phyloP scores from a whole-genome alignment of 1,284 basidiomycete species.

The Trametes polyzona region DNA sequence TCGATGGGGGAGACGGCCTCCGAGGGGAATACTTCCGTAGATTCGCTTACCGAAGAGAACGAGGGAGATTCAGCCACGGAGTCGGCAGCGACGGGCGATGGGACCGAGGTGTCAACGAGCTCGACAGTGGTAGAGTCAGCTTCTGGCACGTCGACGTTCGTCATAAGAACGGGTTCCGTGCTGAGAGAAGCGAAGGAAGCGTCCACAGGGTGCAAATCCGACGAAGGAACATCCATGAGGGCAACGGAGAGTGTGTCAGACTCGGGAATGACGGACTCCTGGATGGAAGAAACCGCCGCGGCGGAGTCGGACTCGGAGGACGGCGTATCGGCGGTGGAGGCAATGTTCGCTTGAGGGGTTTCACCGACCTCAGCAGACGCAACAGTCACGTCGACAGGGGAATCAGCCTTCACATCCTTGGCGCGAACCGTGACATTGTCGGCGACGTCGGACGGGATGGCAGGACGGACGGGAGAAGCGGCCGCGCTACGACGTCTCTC shows the following conservation, averaged over 20 bases:
- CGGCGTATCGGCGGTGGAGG: not conserved
- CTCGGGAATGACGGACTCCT: not conserved
- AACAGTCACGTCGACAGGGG: not conserved
- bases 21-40: not conserved
- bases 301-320: not conserved
- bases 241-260: not conserved
- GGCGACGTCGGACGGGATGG: not conserved
- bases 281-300: not conserved
- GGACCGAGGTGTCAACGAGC: not conserved
- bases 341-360: not conserved
- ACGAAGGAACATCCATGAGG: not conserved
- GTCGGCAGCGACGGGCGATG: not conserved
- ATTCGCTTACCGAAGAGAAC: too few species aligned
- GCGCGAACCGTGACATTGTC: not conserved
- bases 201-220: not conserved
- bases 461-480: not conserved
- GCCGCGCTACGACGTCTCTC: conserved; percentile 13
- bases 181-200: not conserved
- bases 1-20: not conserved
- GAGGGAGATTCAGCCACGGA: not conserved
- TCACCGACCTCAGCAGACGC: not conserved
- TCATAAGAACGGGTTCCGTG: not conserved
- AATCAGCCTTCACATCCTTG: not conserved
- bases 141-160: not conserved
- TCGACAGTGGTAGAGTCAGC: not conserved